Conservation (phyloP, 768 basidiomycete genomes). For the Agrocybe pediades region DNA sequence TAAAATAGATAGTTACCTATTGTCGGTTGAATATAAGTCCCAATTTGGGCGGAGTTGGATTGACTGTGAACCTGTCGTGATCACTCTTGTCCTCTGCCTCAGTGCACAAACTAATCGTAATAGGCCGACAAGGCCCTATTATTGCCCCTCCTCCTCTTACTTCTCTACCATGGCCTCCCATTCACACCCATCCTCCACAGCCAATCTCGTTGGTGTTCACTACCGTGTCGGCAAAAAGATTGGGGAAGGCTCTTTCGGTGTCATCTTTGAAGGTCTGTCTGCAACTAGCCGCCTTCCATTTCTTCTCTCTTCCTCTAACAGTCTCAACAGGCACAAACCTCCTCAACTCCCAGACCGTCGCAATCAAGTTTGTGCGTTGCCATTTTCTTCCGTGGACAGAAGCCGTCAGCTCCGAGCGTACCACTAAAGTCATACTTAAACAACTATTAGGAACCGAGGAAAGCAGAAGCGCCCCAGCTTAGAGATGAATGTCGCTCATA, state of each 20-base stretch:
- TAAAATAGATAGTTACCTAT: background rate
- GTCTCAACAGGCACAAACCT: constrained; percentile 81
- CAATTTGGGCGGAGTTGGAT: constrained; percentile 36
- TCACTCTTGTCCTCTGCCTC: constrained; percentile 27
- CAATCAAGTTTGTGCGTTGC: constrained; percentile 97
- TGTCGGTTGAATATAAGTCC: background rate
- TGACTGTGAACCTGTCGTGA: constrained; percentile 24
- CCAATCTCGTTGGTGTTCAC: constrained; percentile 92
- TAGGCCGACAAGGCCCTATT: constrained; percentile 22
- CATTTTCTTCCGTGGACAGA: constrained; percentile 1
- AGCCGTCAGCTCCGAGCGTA: too few relatives aligned
- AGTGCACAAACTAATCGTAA: constrained; percentile 20
- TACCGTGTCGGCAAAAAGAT: constrained; percentile 99
- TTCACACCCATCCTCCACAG: constrained; percentile 58
- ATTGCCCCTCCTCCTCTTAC: constrained; percentile 12
- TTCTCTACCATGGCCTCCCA: constrained; percentile 54
- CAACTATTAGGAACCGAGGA: constrained; percentile 71
- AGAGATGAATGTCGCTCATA: constrained; percentile 99
- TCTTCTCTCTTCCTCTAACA: background rate
- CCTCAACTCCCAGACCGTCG: constrained; percentile 97
- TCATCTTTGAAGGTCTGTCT: constrained; percentile 83
- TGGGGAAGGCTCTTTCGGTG: constrained; percentile 97
- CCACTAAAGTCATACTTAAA: background rate
- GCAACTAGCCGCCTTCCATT: constrained; percentile 4
- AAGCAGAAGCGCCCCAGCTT: constrained; percentile 96